Evolutionary conservation across 208 protist genomes (phyloP), one percentile per base, ranked within the genome.

Genomic region (Acanthamoeba divionensis): DNA sequence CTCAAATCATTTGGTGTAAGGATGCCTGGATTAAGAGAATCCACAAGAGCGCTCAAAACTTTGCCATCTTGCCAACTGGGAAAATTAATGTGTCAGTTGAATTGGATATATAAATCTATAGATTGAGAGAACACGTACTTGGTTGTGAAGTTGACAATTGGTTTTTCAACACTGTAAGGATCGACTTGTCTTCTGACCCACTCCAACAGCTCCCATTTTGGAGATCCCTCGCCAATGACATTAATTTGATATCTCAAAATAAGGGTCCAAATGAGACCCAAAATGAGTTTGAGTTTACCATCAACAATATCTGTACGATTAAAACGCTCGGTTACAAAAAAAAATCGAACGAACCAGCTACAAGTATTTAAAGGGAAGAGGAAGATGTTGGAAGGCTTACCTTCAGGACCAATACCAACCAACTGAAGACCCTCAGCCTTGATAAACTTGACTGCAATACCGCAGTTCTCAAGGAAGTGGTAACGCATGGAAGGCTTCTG

Each of bases 261-360:
- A 29, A 94, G 50, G 10, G 93, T 94, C 93, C 93, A 94, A 26
- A 94, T 94, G 31, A 94, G 55, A 91, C 93, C 93, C 26, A 94
- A 87, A 38, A 94, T 93, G 6, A 94, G 86, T 55, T 93, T 94
- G 13, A 91, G 91, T 60, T 94, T 91, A 54, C 73, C 63, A 60
- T 94, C 91, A 1, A 91, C 80, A 41, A 94, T 93, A 75, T 93
- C 92, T 91, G 57, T 55, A 38, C 52, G 12, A 24, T 52, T 50
- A 5, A 7, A 26, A 4, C 63, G n/a, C 31, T 85, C n/a, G 4
- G 26, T 4, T n/a, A 47, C 50, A 1, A 6, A 85, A 73, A 75
- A 1, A 18, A 21, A 1, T 18, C 33, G 65, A 63, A 5, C 33
- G 3, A 65, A 10, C 7, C 44, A 66, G 13, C 8, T 44, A 33